Conservation (phyloP, 176 grass and related monocot species). For the Puya raimondii region DNA sequence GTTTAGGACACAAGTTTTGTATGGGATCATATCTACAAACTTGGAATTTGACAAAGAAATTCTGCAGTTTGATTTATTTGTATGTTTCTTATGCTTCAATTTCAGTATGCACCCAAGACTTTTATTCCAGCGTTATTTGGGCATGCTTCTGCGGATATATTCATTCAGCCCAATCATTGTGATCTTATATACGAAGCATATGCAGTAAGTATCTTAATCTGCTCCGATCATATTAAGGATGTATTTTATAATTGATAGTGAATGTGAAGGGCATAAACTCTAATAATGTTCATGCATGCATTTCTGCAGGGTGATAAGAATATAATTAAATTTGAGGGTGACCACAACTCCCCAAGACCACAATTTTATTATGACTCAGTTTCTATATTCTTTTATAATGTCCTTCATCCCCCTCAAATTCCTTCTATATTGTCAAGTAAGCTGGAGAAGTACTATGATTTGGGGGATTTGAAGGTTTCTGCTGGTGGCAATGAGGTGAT, state of each 20-base stretch:
- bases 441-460: slow-evolving; percentile 67
- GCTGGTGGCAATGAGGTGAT: slow-evolving; percentile 69
- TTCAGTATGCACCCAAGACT: slow-evolving; percentile 89
- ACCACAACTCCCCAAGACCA: slow-evolving; percentile 89
- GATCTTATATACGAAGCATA: slow-evolving; percentile 78
- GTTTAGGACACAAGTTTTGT: too few relatives aligned
- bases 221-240: background rate
- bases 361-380: slow-evolving; percentile 99
- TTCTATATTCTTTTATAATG: slow-evolving; percentile 98
- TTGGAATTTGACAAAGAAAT: background rate
- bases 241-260: slow-evolving; percentile 4
- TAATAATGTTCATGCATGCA: slow-evolving; percentile 21
- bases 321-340: slow-evolving; percentile 93
- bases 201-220: slow-evolving; percentile 42
- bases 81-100: background rate
- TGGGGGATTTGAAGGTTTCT: slow-evolving; percentile 53
- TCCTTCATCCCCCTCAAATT: slow-evolving; percentile 80
- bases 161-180: slow-evolving; percentile 80
- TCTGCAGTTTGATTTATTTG: background rate
- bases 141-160: slow-evolving; percentile 86
- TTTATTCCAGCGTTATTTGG: slow-evolving; percentile 98
- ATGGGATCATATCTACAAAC: too few relatives aligned
- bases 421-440: slow-evolving; percentile 62
- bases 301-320: slow-evolving; percentile 86
- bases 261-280: slow-evolving; percentile 13